Evolutionary conservation across 805 yeast genomes (phyloP), one percentile per base, ranked within the genome.

Genomic region (Metschnikowia gelsemii): DNA sequence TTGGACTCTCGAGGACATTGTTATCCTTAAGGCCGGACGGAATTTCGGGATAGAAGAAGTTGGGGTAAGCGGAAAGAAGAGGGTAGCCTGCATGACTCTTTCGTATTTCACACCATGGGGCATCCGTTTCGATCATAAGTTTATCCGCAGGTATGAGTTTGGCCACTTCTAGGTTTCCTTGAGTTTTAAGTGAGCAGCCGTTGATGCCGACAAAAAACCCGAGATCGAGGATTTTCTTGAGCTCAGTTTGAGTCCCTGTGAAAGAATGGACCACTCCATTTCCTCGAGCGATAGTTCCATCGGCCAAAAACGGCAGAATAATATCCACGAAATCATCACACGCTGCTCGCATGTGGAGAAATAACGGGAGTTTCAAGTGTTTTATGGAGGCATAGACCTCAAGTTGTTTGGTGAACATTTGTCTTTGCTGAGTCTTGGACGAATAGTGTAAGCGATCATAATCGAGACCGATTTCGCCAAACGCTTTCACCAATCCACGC

Each of bases 81-180:
- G 77, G 66, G 62, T 77, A 79, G 12, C 93, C 76, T 2, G 88
- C 87, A 59, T 88, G 96, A 8, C 93, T 75, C 50, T 79, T 85
- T 44, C 95, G 73, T 33, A 93, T 79, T 57, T 90, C 98, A 67
- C 99, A 93, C 99, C 99, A 93, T 1, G 99, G 99, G 3, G 97
- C 89, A 64, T 93, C 99, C 0, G 97, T 91, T 59, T 93, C 99
- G 8, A 93, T 75, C 73, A 91, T 63, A 31, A 93, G 61, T 54
- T 72, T 75, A 4, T 80, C 78, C 7, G 80, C 55, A 0, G 98
- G 98, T n/a, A 93, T 76, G 18, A 59, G 54, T 30, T 67, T 64
- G 0, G 82, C 87, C 18, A 82, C 88, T 20, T 73, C 71, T 11
- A 89, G 63, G 56, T 86, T 88, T 48, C 84, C 89, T 42, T 78